phyloP scores from a whole-genome alignment of 192 early-diverging fungal species.

The Linnemannia hyalina region DNA sequence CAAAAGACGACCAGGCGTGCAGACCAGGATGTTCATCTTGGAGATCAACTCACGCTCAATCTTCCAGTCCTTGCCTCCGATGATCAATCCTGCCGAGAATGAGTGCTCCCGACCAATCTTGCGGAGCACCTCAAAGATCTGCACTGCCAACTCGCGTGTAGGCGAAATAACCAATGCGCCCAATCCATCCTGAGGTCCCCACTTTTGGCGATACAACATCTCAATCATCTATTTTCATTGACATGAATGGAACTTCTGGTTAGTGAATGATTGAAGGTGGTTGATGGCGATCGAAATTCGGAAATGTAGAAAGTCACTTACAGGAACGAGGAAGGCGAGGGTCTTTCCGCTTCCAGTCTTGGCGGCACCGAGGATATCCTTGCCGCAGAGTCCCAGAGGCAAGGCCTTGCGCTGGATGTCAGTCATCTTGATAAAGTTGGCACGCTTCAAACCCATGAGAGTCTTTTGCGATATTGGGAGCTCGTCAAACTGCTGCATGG shows the following conservation, averaged over 20 bases:
- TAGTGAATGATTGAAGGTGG: background rate
- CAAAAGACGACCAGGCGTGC: constrained; percentile 85
- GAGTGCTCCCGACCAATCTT: constrained; percentile 79
- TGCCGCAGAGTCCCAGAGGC: constrained; percentile 74
- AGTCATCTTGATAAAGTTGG: constrained; percentile 93
- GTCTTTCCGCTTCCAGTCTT: constrained; percentile 92
- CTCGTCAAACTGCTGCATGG: constrained; percentile 60
- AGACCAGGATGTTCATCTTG: constrained; percentile 87
- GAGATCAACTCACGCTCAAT: constrained; percentile 79
- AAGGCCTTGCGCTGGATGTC: constrained; percentile 91
- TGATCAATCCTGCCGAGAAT: constrained; percentile 95
- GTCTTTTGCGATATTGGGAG: constrained; percentile 69
- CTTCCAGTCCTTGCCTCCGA: constrained; percentile 92
- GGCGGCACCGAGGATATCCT: constrained; percentile 87
- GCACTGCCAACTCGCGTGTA: constrained; percentile 88
- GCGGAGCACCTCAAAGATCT: constrained; percentile 92
- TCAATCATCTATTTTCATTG: constrained; percentile 77
- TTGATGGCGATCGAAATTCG: background rate
- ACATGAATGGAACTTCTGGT: background rate
- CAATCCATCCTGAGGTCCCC: constrained; percentile 85
- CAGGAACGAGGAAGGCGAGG: constrained; percentile 82
- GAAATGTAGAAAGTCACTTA: constrained; percentile 35
- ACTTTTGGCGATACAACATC: constrained; percentile 82
- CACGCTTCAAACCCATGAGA: constrained; percentile 76
- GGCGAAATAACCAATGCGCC: constrained; percentile 88